Evolutionary conservation across 2,329 filamentous ascomycete species (phyloP).

Genomic region (Xylariales sp.): DNA sequence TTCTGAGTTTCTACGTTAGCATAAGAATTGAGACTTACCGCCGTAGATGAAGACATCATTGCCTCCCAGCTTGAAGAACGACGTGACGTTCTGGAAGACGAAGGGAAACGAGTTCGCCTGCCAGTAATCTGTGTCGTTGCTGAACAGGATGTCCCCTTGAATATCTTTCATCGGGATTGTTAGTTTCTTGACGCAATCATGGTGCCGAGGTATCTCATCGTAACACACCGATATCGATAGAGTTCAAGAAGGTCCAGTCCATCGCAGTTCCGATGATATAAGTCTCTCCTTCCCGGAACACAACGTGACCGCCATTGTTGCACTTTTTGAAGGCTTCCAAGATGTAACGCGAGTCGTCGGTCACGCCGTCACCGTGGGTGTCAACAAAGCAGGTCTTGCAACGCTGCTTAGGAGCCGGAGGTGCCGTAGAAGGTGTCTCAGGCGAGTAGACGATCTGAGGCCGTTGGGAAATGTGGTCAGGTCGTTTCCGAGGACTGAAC

Average conservation of each 20-base stretch:
- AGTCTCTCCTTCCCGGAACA: conserved; percentile 46
- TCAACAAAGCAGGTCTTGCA: conserved; percentile 9
- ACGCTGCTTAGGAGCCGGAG: conserved; percentile 4
- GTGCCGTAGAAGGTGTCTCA: neutral
- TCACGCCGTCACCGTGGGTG: conserved; percentile 7
- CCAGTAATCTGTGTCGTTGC: conserved; percentile 64
- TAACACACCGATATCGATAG: conserved; percentile 49
- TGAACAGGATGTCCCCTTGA: conserved; percentile 46
- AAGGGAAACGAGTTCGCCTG: conserved; percentile 58
- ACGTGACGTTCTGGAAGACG: conserved; percentile 59
- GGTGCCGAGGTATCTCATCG: conserved; percentile 18
- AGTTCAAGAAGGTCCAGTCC: conserved; percentile 56
- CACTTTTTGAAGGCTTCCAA: conserved; percentile 9
- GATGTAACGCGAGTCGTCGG: conserved; percentile 7
- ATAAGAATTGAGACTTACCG: conserved; percentile 27
- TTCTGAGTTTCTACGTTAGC: neutral
- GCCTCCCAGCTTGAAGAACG: conserved; percentile 64
- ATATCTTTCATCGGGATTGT: conserved; percentile 6
- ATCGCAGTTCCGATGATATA: conserved; percentile 60
- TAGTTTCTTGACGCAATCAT: neutral
- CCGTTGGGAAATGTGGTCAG: conserved; percentile 6
- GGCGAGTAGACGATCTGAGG: conserved; percentile 9
- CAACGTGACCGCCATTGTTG: conserved; percentile 55
- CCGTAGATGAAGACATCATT: conserved; percentile 64
- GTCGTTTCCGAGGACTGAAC: neutral